Percentiles rank a stretch among this genome's conserved stretches.
Conservation (phyloP, 192 early-diverging fungal species). For the Gonapodya sp. region DNA sequence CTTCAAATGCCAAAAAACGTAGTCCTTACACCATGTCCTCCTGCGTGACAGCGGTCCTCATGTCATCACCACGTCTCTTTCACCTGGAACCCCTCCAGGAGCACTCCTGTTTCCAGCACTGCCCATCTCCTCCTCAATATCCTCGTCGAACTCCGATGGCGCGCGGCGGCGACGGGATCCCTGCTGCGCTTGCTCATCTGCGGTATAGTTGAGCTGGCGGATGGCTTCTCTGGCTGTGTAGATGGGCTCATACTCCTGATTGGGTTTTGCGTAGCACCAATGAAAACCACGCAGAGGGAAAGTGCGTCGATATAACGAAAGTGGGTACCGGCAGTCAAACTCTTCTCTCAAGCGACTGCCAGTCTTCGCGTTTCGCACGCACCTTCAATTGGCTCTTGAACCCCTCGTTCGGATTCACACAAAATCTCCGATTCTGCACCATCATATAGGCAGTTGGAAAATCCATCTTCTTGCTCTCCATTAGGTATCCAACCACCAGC, state of each 20-base stretch:
- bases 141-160: slow-evolving; percentile 47
- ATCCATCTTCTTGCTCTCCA: slow-evolving; percentile 58
- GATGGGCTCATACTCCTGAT: slow-evolving; percentile 72
- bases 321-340: too few relatives aligned
- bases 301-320: too few relatives aligned
- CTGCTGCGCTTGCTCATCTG: slow-evolving; percentile 34
- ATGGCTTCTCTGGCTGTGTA: slow-evolving; percentile 47
- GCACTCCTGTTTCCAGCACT: not conserved
- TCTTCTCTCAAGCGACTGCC: too few relatives aligned
- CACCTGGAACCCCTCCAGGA: not conserved
- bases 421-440: slow-evolving; percentile 79
- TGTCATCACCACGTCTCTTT: not conserved
- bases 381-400: slow-evolving; percentile 76
- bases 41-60: not conserved
- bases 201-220: slow-evolving; percentile 26
- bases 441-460: slow-evolving; percentile 64
- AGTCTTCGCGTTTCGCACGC: slow-evolving; percentile 14
- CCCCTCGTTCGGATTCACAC: slow-evolving; percentile 73
- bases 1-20: not conserved
- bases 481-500: slow-evolving; percentile 84
- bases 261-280: too few relatives aligned
- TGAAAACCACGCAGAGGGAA: too few relatives aligned
- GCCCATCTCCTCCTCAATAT: slow-evolving; percentile 21
- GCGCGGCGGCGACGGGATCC: slow-evolving; percentile 37
- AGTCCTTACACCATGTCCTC: not conserved